Percentiles rank a stretch among this genome's conserved stretches.
These are phyloP conservation scores for Thelonectria blattea DNA, from an alignment of 2,329 filamentous ascomycete species.

Conservation along the genomic window DNA sequence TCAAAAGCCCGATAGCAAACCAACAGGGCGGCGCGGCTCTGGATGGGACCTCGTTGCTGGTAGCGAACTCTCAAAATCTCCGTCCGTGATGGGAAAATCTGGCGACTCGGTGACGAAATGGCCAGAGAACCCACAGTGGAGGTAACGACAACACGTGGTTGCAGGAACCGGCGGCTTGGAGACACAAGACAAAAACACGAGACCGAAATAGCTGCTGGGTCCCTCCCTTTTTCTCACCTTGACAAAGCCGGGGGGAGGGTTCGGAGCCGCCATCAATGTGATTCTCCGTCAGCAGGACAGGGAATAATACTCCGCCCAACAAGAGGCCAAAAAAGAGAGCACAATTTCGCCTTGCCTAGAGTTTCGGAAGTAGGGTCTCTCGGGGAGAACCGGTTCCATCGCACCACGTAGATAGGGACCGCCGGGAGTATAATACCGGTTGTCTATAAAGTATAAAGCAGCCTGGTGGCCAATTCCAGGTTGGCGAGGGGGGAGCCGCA, in stretches of 20 bases:
- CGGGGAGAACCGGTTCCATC: not conserved
- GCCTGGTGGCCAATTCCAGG: not conserved
- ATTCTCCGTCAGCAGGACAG: slow-evolving; percentile 21
- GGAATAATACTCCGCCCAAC: slow-evolving; percentile 18
- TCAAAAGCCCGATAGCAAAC: too few relatives aligned
- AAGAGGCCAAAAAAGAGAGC: not conserved
- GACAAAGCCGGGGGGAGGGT: slow-evolving; percentile 17
- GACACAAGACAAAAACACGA: slow-evolving; percentile 4
- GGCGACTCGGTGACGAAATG: slow-evolving; percentile 8
- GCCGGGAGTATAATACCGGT: not conserved
- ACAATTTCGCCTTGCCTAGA: slow-evolving; percentile 8
- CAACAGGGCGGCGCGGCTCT: too few relatives aligned
- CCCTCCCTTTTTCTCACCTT: not conserved
- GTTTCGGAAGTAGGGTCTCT: slow-evolving; percentile 6
- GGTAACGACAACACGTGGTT: slow-evolving; percentile 2
- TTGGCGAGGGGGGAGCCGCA: not conserved
- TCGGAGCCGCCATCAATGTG: slow-evolving; percentile 16
- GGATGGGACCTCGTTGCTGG: too few relatives aligned
- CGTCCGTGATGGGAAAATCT: not conserved
- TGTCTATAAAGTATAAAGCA: slow-evolving; percentile 21
- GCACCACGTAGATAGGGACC: slow-evolving; percentile 9
- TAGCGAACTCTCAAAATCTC: too few relatives aligned
- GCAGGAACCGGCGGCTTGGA: not conserved
- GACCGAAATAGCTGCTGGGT: slow-evolving; percentile 6
- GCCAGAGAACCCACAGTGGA: slow-evolving; percentile 16